Conservation (phyloP, 1,284 basidiomycete species). For the Cutaneotrichosporon spelunceum region DNA sequence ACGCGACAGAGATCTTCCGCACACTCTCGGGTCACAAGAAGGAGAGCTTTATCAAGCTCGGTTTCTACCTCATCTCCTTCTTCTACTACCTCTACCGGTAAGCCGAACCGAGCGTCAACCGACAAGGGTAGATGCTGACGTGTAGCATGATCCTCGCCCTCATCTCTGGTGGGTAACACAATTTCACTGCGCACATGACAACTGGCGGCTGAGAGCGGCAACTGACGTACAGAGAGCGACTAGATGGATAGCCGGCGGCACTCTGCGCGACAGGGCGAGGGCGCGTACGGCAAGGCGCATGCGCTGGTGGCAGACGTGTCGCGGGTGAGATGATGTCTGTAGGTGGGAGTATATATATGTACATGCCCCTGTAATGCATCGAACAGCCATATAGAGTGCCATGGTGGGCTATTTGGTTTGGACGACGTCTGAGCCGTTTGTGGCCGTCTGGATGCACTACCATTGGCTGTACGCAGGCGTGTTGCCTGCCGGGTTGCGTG, state of each 20-base stretch:
- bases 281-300: neutral
- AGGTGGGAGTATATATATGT: constrained; percentile 6
- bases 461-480: no score
- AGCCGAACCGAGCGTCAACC: constrained; percentile 42
- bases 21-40: constrained; percentile 93
- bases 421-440: no score
- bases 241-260: constrained; percentile 1
- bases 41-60: constrained; percentile 93
- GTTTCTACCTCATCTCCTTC: constrained; percentile 89
- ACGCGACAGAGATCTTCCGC: constrained; percentile 98
- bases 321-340: constrained; percentile 4
- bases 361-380: constrained; percentile 17
- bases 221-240: constrained; percentile 3
- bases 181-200: neutral
- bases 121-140: neutral
- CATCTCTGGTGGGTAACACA: constrained; percentile 59
- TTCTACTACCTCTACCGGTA: constrained; percentile 96
- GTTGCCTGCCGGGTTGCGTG: no score
- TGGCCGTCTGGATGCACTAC: no score
- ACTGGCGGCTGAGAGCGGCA: neutral
- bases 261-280: neutral
- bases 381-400: neutral
- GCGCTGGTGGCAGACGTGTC: neutral
- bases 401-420: no score
- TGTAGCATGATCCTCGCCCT: constrained; percentile 79